Conservation (phyloP, 2,329 filamentous ascomycete species). For the Penicillium hesseltinei region DNA sequence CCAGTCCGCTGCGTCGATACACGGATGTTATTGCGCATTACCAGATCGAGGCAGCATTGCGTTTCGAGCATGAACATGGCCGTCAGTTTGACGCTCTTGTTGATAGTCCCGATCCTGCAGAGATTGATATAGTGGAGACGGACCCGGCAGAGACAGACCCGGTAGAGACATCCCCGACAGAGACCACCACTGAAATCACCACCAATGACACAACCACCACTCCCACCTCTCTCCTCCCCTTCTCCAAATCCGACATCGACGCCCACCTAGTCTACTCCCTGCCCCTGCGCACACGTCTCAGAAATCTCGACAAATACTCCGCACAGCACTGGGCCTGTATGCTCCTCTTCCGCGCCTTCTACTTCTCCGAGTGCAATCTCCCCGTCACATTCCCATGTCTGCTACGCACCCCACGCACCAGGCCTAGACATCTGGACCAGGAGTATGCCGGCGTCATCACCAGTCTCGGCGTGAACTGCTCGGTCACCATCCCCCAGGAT, state of each 20-base stretch:
- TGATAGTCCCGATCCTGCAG: conserved; percentile 14
- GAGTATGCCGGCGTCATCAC: conserved; percentile 32
- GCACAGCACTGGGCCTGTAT: conserved; percentile 51
- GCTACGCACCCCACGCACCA: conserved; percentile 29
- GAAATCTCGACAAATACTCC: conserved; percentile 40
- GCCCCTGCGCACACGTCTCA: conserved; percentile 42
- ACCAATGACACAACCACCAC: background rate
- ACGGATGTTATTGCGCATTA: conserved; percentile 62
- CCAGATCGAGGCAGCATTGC: conserved; percentile 63
- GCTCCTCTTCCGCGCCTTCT: conserved; percentile 58
- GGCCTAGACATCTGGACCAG: conserved; percentile 22
- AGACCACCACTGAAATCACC: background rate
- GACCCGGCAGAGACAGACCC: background rate
- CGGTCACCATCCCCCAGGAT: conserved; percentile 25
- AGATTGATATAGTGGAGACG: background rate
- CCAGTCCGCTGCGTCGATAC: conserved; percentile 61
- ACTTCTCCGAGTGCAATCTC: conserved; percentile 53
- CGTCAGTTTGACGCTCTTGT: conserved; percentile 39
- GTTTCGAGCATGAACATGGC: conserved; percentile 52
- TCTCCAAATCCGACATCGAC: conserved; percentile 49
- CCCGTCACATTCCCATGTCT: conserved; percentile 48
- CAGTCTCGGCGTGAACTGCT: conserved; percentile 33
- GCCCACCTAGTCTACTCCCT: conserved; percentile 47
- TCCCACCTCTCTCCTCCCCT: conserved; percentile 46
- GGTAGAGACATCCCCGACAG: too few species aligned